Base-by-base conservation (phyloP, 1,284 basidiomycete species). In the Pascua guehoae region DNA sequence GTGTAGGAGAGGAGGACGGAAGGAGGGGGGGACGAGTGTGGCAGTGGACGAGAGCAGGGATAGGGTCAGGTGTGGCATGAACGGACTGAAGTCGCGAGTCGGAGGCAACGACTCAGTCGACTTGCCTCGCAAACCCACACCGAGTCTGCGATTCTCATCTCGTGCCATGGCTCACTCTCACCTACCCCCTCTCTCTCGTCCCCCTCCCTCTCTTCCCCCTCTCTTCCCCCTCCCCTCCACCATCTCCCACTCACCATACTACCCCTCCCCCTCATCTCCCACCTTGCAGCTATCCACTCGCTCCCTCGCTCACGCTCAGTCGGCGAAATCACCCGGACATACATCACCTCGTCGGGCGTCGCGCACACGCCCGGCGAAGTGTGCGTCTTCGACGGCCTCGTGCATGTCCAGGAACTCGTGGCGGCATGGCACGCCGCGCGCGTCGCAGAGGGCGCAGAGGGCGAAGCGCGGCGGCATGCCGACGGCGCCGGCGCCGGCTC, bases 381-480 rank as follows among this genome's bases (percentile, higher is more conserved):
- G 12, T 91, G 88, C 67, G 88, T 94, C 14, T 95, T 94, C 70
- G 91, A 95, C 64, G 91, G 91, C 11, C 77, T 93, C 11, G 87
- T 90, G 68, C 85, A 83, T 70, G 84, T 88, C n/a, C 78, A 88
- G 46, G 85, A 88, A 51, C 79, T 81, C 32, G 87, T 85, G 56
- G 78, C 80, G 41, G 69, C 73, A 46, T 93, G 91, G 91, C 88
- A 90, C 66, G 81, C 82, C 56, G 82, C 84, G 4, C 83, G 81
- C 32, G 76, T 88, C 12, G 84, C 78, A 58, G 78, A 77, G 46
- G 84, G 83, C 45, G 82, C 80, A 47, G 82, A 79, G 0, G 83
- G 82, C 0, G 84, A 86, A 57, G 70, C 86, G 24, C 24, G 24
- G 24, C 79, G 86, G 50, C 86, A 85, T 58, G 85, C 86, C 45